A percentile compares a stretch with the other conserved stretches of the same genome.
These are phyloP conservation scores for Sclerotinia subarctica DNA, from an alignment of 2,329 filamentous ascomycete species.

Conservation along the genomic window DNA sequence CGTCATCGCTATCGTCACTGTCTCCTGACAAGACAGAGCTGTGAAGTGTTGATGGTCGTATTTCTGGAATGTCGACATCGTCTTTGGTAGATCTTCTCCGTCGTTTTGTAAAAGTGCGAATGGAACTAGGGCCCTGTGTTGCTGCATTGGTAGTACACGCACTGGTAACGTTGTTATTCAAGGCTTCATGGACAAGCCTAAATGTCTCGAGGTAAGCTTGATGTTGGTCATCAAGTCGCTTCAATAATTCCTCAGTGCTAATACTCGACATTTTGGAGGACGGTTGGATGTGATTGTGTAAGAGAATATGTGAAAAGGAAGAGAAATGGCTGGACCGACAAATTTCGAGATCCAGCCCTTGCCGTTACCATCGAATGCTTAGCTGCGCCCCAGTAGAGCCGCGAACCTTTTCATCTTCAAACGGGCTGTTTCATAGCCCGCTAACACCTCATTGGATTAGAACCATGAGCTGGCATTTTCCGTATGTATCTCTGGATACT, in stretches of 20 bases:
- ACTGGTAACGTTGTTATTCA: slow-evolving; percentile 21
- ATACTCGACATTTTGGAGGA: slow-evolving; percentile 6
- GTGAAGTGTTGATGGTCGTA: slow-evolving; percentile 23
- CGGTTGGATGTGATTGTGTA: not conserved
- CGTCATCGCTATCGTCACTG: slow-evolving; percentile 40
- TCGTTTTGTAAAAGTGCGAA: slow-evolving; percentile 12
- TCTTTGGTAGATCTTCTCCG: slow-evolving; percentile 13
- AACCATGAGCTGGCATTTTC: not conserved
- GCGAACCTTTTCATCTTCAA: slow-evolving; percentile 1
- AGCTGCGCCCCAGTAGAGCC: slow-evolving; percentile 4
- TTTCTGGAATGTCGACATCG: not conserved
- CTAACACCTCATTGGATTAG: slow-evolving; percentile 4
- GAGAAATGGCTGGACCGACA: slow-evolving; percentile 6
- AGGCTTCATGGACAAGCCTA: slow-evolving; percentile 31
- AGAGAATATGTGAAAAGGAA: not conserved
- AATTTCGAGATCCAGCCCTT: not conserved
- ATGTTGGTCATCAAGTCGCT: slow-evolving; percentile 32
- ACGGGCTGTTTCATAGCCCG: not conserved
- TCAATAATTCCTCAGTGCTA: slow-evolving; percentile 30
- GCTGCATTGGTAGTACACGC: not conserved
- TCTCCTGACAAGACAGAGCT: slow-evolving; percentile 36
- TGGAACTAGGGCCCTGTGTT: slow-evolving; percentile 3
- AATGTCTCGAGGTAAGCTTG: slow-evolving; percentile 33
- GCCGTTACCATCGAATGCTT: not conserved
- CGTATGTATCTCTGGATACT: slow-evolving; percentile 3